Evolutionary conservation across 2,329 filamentous ascomycete species (phyloP), one percentile per base, ranked within the genome.

Genomic region (Clarireedia monteithiana): DNA sequence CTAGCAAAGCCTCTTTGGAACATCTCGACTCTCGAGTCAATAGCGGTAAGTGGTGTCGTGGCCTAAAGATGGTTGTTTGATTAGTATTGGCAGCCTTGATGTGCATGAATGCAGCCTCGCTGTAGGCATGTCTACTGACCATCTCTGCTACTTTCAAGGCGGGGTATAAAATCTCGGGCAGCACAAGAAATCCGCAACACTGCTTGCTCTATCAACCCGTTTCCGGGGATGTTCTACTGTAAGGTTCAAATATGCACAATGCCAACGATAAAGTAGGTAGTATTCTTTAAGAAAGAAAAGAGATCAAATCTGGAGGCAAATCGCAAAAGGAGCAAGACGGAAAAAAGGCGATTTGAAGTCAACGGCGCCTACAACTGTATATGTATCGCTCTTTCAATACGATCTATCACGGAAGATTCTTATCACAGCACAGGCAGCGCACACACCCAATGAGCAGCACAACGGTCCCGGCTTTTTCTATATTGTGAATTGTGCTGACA

Each of bases 1-100:
- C 15, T 27, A 30, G 40, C 40, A 45, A 39, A 52, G 49, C 70
- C 71, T 63, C 72, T 72, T 61, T 75, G 71, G 67, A 77, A 79
- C 76, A 79, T 69, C 58, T 69, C 66, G 36, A 66, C 63, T 42
- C 67, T 59, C 39, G 64, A 57, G 39, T 69, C 64, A 56, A 68
- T 64, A 9, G 63, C 64, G 42, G 62, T 61, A 26, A 64, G 59
- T 48, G 65, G 63, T 52, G 62, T 58, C 54, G 56, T 45, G 63
- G 64, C 58, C 67, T 69, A 50, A 23, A 45, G 17, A 26, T 34
- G 47, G 20, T 50, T 4, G 27, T 36, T 49, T 2, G 48, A 53
- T 68, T 55, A 68, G 59, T 56, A 62, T 57, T 14, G 12, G 48
- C n/a, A 47, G 27, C 44, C 9, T 26, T 14, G 17, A 49, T 44